Percentiles rank a stretch among this genome's conserved stretches.
These are phyloP conservation scores for Saussurea involucrata DNA, from an alignment of 129 eudicot species.

Conservation along the genomic window DNA sequence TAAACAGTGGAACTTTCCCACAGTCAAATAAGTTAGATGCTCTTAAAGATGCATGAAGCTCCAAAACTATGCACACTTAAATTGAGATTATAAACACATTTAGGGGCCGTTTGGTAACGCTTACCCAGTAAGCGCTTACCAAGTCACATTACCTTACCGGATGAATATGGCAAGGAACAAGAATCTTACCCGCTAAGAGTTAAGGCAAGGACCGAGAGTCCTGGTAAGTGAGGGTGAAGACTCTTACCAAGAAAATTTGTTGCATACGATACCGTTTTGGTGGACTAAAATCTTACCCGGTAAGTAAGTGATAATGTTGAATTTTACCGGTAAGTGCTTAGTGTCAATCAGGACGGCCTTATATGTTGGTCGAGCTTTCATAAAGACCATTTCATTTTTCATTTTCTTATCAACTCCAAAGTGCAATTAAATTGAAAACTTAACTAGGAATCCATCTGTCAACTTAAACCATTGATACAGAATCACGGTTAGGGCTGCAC, in stretches of 20 bases:
- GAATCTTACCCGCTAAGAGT: too few species aligned
- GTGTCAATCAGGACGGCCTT: neutral
- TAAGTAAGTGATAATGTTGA: too few species aligned
- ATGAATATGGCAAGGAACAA: too few species aligned
- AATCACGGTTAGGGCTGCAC: neutral
- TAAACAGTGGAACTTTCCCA: neutral
- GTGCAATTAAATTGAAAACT: neutral
- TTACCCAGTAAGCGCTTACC: too few species aligned
- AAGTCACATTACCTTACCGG: too few species aligned
- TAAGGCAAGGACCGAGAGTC: too few species aligned
- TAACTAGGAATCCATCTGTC: neutral
- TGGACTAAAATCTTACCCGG: too few species aligned
- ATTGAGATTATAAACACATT: neutral
- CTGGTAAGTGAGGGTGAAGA: too few species aligned
- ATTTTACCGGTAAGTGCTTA: too few species aligned
- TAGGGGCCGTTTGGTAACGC: too few species aligned
- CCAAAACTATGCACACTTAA: neutral
- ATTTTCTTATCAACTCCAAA: neutral
- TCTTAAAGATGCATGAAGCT: neutral
- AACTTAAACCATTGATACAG: neutral
- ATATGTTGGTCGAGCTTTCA: neutral
- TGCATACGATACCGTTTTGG: too few species aligned
- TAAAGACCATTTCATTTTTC: neutral
- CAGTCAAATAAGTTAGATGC: neutral
- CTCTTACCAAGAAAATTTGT: too few species aligned